Conservation (phyloP, 2,329 filamentous ascomycete genomes). For the Mollisia scopiformis region DNA sequence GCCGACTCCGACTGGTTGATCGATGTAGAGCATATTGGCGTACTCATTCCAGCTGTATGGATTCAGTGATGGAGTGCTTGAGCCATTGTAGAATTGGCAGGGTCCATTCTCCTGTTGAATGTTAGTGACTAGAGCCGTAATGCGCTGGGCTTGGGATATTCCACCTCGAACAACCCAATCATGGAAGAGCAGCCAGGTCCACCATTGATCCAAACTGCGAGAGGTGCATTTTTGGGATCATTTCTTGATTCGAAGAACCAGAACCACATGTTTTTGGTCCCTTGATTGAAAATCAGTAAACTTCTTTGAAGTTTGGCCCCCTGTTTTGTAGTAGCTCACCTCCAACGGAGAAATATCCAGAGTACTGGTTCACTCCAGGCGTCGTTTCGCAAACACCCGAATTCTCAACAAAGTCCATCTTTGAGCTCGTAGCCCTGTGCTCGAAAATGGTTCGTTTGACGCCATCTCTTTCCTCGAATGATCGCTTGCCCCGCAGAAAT, state of each 20-base stretch:
- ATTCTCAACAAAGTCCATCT: slow-evolving; percentile 49
- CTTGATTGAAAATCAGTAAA: slow-evolving; percentile 14
- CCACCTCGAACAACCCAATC: slow-evolving; percentile 65
- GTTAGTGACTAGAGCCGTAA: too few relatives aligned
- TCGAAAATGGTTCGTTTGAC: background rate
- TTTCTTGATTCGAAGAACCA: slow-evolving; percentile 64
- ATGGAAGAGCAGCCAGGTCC: slow-evolving; percentile 55
- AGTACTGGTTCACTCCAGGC: slow-evolving; percentile 51
- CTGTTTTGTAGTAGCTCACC: slow-evolving; percentile 2
- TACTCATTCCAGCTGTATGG: slow-evolving; percentile 42
- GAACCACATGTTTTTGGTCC: slow-evolving; percentile 31
- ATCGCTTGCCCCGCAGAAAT: background rate
- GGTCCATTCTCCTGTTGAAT: slow-evolving; percentile 48
- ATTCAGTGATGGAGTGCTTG: slow-evolving; percentile 45
- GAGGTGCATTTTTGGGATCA: slow-evolving; percentile 47
- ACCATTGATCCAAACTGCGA: slow-evolving; percentile 49
- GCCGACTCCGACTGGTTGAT: slow-evolving; percentile 43
- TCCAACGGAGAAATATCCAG: slow-evolving; percentile 53
- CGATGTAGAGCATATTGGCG: slow-evolving; percentile 45
- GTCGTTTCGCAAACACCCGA: slow-evolving; percentile 56
- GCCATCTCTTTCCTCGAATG: background rate
- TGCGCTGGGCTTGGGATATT: too few relatives aligned
- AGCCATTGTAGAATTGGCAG: slow-evolving; percentile 43
- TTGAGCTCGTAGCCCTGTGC: background rate
- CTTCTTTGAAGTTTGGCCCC: too few relatives aligned